Base-by-base conservation (phyloP, 768 basidiomycete genomes). In the Boletus edulis region DNA sequence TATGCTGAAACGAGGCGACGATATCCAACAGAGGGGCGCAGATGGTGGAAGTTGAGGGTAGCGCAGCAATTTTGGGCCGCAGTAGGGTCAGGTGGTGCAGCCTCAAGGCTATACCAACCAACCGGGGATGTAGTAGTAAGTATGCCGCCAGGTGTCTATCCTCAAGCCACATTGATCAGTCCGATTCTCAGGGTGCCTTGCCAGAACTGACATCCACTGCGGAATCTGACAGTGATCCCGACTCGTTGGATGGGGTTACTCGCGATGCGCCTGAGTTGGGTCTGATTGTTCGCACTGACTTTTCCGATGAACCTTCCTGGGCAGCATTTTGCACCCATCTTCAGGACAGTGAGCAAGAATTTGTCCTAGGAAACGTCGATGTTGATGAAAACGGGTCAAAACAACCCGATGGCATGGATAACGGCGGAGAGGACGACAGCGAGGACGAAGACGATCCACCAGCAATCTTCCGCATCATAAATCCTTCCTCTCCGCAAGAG, bases 241-340 rank as follows among this genome's bases (percentile, higher is more conserved):
- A 89, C 67, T 80, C 81, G 2, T 64, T 80, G 55, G 86, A 89
- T 66, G 65, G 63, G 12, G 57, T 73, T 47, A 59, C 80, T 32
- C 67, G 73, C 20, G 76, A 81, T 22, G 76, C 72, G 8, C 75
- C 75, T 1, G 80, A 81, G 53, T 62, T 83, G 40, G 87, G 87
- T 14, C 62, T 91, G 55, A 65, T 91, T 44, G 65, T 91, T n/a
- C 83, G 90, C 38, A 86, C 89, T 11, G 87, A 91, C 62, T 91
- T 79, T 66, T 76, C 82, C 10, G 71, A 87, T 64, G 86, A 90
- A 34, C 72, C 74, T 8, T 81, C 88, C 1, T 91, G 89, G 89
- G 63, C 72, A 13, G 57, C 67, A 0, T 89, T 91, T 67, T 71
- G 67, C 52, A 58, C 65, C 5, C 75, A 75, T 54, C 72, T 92